Conservation (phyloP, 768 basidiomycete genomes). For the Leccinellum rugosiceps region DNA sequence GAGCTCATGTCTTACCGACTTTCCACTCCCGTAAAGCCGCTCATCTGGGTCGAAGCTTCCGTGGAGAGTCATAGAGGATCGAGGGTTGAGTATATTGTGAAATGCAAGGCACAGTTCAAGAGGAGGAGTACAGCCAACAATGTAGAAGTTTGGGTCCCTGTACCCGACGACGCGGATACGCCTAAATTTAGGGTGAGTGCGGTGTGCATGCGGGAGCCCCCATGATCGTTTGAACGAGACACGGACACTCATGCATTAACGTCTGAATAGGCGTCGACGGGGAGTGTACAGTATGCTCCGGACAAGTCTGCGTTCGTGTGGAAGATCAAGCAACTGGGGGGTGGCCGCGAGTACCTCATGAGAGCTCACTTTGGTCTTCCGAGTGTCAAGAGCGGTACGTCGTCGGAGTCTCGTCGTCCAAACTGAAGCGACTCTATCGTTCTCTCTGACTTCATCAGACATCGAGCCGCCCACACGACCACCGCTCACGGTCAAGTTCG, state of each 20-base stretch:
- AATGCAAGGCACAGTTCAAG: constrained; percentile 97
- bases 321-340: constrained; percentile 98
- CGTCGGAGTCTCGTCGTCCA: background rate
- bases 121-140: constrained; percentile 95
- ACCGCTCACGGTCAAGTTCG: constrained; percentile 96
- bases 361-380: constrained; percentile 97
- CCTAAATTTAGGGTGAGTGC: constrained; percentile 84
- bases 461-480: constrained; percentile 71
- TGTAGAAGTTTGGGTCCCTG: constrained; percentile 98
- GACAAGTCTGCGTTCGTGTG: constrained; percentile 98
- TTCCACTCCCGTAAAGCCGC: constrained; percentile 92
- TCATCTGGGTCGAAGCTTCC: constrained; percentile 92
- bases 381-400: constrained; percentile 84
- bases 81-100: constrained; percentile 93
- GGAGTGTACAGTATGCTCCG: constrained; percentile 93
- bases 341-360: constrained; percentile 96
- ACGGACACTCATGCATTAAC: background rate
- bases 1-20: constrained; percentile 98
- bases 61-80: constrained; percentile 93
- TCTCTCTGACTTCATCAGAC: constrained; percentile 39
- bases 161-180: constrained; percentile 97
- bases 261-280: constrained; percentile 75
- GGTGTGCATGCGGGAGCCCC: too few species aligned
- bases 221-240: too few species aligned
- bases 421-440: too few species aligned